Base-by-base conservation (phyloP, 176 grass and related monocot species). In the Carex scoparia region DNA sequence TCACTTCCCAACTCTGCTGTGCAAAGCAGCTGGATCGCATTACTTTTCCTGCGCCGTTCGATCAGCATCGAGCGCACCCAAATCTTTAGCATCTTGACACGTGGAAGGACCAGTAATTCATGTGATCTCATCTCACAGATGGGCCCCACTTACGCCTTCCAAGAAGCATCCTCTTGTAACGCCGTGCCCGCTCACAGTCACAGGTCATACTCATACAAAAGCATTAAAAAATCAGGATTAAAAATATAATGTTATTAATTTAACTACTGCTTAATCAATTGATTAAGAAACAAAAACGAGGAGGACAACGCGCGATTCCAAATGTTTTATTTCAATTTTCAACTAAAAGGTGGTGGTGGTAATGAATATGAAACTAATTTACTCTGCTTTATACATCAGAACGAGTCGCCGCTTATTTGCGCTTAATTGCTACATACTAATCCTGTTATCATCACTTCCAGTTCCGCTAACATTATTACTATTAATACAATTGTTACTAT, bases 371-470 rank as follows among this genome's bases (percentile, higher is more conserved):
- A 69, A 69, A 67, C 23, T 35, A 35, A 35, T 83, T 51, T 66
- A 31, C 81, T 83, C 79, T 67, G 42, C 81, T 53, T 67, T 83
- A 67, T 56, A 83, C 81, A 83, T 83, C 81, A 83, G 55, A 30
- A 83, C 62, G 10, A 83, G 27, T 31, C 46, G 81, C 81, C 81
- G 81, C 81, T 83, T 83, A 64, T 46, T 81, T 46, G 37, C 80
- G 40, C 38, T 40, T 40, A 4, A 58, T 81, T 15, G 55, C 80
- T 67, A 59, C 38, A n/a, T 23, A 79, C 79, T 81, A 30, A 82
- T 33, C 33, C 81, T 91, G 30, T 84, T 88, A 84, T 86, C 87
- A 71, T 86, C 89, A 71, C 82, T 23, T 23, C 23, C 87, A 37
- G 75, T 84, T 3, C 59, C 73, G 4, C 61, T 27, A 27, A 33